A percentile compares a stretch with the other conserved stretches of the same genome.
These are phyloP conservation scores for Calophaca sinica DNA, from an alignment of 306 rosid species.

Conservation along the genomic window DNA sequence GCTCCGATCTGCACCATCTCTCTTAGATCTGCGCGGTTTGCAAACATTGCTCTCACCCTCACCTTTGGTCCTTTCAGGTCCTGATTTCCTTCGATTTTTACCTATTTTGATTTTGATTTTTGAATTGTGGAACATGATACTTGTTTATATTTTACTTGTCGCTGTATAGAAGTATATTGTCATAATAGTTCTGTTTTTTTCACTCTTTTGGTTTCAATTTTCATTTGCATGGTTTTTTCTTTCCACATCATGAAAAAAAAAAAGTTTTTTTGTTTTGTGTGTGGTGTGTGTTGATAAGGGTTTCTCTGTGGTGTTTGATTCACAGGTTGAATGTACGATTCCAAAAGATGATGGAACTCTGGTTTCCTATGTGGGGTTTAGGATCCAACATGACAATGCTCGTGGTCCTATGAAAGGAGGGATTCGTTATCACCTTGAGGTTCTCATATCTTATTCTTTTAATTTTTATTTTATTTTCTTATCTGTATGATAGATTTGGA, in stretches of 20 bases:
- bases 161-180: too few species aligned
- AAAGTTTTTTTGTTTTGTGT: background rate
- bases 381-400: slow-evolving; percentile 86
- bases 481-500: slow-evolving; percentile 30
- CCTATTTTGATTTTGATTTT: too few species aligned
- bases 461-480: background rate
- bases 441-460: background rate
- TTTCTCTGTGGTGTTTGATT: background rate
- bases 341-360: slow-evolving; percentile 80
- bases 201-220: background rate
- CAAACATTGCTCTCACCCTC: too few species aligned
- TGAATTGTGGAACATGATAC: too few species aligned
- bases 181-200: background rate
- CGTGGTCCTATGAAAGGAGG: slow-evolving; percentile 94
- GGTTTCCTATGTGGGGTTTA: slow-evolving; percentile 73
- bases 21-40: too few species aligned
- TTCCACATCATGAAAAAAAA: background rate
- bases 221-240: slow-evolving; percentile 25
- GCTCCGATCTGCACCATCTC: too few species aligned
- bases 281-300: too few species aligned
- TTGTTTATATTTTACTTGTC: too few species aligned
- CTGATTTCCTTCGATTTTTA: too few species aligned
- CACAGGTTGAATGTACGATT: slow-evolving; percentile 80
- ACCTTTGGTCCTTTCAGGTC: too few species aligned
- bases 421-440: slow-evolving; percentile 83